Conservation (phyloP, 2,329 filamentous ascomycete species). For the Proliferodiscus dingleyae region DNA sequence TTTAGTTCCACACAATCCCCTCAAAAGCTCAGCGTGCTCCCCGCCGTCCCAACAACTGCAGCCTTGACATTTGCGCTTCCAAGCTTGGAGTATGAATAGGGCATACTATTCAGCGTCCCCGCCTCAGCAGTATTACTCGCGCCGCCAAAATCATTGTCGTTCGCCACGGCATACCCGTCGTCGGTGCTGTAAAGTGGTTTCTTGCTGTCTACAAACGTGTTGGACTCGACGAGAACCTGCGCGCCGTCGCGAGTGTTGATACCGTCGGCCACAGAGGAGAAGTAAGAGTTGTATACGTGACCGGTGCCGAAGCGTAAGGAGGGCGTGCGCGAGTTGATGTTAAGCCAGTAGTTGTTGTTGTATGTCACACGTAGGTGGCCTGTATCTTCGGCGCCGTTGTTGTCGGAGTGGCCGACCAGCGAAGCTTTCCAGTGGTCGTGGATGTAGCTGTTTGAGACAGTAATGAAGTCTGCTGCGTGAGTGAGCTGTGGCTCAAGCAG, state of each 20-base stretch:
- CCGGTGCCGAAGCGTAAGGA: conserved; percentile 62
- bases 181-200: conserved; percentile 42
- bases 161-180: conserved; percentile 40
- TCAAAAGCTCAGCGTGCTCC: conserved; percentile 33
- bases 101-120: conserved; percentile 47
- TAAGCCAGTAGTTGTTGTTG: conserved; percentile 60
- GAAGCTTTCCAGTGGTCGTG: conserved; percentile 59
- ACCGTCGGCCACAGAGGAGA: conserved; percentile 41
- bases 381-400: conserved; percentile 51
- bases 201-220: conserved; percentile 41
- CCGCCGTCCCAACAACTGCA: conserved; percentile 30
- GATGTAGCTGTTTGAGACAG: conserved; percentile 44
- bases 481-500: conserved; percentile 35
- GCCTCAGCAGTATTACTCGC: conserved; percentile 43
- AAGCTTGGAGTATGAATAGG: conserved; percentile 50
- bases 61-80: conserved; percentile 44
- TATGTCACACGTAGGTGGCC: conserved; percentile 61
- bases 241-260: conserved; percentile 54
- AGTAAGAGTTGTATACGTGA: conserved; percentile 55
- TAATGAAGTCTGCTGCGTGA: conserved; percentile 59
- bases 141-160: conserved; percentile 44
- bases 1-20: too few species aligned
- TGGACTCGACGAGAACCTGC: conserved; percentile 52
- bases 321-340: conserved; percentile 59
- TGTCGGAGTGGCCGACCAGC: conserved; percentile 55